Conservation (phyloP, 2,329 filamentous ascomycete species). For the Ophiosphaerella narmari region DNA sequence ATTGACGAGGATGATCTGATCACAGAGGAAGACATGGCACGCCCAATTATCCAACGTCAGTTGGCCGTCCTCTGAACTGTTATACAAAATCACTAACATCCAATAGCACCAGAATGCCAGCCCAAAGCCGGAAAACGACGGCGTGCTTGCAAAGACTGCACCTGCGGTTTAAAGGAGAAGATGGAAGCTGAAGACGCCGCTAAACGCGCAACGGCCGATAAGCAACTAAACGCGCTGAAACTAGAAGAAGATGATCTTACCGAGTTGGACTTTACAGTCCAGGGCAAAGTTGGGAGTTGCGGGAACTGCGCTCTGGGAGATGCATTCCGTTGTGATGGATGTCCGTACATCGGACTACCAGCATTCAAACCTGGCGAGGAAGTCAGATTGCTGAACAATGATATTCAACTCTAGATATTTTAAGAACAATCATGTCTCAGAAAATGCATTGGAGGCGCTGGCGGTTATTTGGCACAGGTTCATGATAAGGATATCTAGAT, state of each 20-base stretch:
- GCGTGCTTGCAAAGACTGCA: slow-evolving; percentile 96
- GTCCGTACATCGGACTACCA: slow-evolving; percentile 87
- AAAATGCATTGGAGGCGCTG: slow-evolving; percentile 7
- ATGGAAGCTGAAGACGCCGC: slow-evolving; percentile 82
- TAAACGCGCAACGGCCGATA: slow-evolving; percentile 68
- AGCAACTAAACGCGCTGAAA: slow-evolving; percentile 68
- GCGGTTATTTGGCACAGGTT: not conserved
- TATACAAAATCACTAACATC: slow-evolving; percentile 11
- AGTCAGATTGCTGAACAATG: slow-evolving; percentile 83
- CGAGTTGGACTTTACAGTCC: slow-evolving; percentile 95
- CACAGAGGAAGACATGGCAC: slow-evolving; percentile 80
- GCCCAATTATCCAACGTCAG: slow-evolving; percentile 80
- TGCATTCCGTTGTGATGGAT: slow-evolving; percentile 68
- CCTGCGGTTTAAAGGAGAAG: slow-evolving; percentile 85
- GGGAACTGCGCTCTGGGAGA: slow-evolving; percentile 93
- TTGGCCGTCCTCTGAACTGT: slow-evolving; percentile 28
- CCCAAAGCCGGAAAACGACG: slow-evolving; percentile 87
- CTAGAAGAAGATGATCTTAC: slow-evolving; percentile 77
- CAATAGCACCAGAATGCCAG: slow-evolving; percentile 77
- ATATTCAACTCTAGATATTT: slow-evolving; percentile 70
- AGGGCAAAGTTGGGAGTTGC: slow-evolving; percentile 94
- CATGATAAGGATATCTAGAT: not conserved
- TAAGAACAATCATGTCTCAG: not conserved
- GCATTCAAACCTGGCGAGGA: slow-evolving; percentile 98
- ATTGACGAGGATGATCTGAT: slow-evolving; percentile 91